Evolutionary conservation across 352 stramenopile genomes (phyloP).

Genomic region (Globisporangium iwayamae): DNA sequence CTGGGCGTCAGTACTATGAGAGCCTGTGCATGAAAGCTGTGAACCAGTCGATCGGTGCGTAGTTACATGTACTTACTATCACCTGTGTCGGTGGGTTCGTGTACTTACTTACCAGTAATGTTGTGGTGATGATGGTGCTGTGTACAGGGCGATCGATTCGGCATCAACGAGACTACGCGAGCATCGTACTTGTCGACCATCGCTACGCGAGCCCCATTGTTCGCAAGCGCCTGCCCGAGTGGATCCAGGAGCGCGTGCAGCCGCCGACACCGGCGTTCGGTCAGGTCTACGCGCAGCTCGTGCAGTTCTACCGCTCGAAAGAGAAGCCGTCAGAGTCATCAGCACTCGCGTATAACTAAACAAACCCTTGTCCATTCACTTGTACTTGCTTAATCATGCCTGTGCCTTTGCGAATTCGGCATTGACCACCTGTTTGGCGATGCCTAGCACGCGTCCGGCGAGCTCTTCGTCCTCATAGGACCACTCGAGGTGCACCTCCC

Average conservation of each 20-base stretch:
- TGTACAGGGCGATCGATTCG: slow-evolving; percentile 91
- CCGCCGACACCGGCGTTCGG: slow-evolving; percentile 56
- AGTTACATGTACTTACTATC: background rate
- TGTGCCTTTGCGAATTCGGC: slow-evolving; percentile 49
- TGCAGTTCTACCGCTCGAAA: slow-evolving; percentile 76
- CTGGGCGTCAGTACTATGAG: slow-evolving; percentile 93
- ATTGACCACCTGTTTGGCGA: slow-evolving; percentile 78
- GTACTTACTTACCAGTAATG: background rate
- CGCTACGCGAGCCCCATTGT: slow-evolving; percentile 84
- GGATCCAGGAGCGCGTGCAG: slow-evolving; percentile 80
- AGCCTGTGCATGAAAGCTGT: slow-evolving; percentile 99
- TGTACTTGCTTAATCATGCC: background rate
- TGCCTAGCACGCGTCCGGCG: slow-evolving; percentile 72
- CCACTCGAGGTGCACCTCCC: slow-evolving; percentile 84
- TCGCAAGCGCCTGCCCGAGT: slow-evolving; percentile 66
- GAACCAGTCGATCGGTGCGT: slow-evolving; percentile 98
- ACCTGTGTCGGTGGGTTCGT: too few relatives aligned
- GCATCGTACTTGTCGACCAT: slow-evolving; percentile 95
- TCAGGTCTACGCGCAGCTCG: slow-evolving; percentile 65
- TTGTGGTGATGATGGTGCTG: background rate
- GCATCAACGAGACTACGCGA: slow-evolving; percentile 96
- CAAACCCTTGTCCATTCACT: background rate
- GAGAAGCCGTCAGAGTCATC: slow-evolving; percentile 8
- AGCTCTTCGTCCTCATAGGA: slow-evolving; percentile 82
- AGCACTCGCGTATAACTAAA: slow-evolving; percentile 12